phyloP scores from a whole-genome alignment of 345 rosid species.

The Citrus cavaleriei region DNA sequence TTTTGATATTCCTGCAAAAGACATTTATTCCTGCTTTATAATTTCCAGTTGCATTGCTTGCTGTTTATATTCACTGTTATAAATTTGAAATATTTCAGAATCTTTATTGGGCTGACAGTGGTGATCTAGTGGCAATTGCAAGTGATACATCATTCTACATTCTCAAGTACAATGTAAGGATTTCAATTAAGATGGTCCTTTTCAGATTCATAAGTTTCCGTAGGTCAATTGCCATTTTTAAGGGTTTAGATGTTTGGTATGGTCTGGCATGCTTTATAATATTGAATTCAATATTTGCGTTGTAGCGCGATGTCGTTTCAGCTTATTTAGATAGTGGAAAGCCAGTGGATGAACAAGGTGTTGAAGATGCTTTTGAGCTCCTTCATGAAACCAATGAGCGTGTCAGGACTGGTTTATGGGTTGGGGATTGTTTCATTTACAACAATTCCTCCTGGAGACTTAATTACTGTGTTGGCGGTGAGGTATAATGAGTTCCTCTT shows the following conservation, averaged over 20 bases:
- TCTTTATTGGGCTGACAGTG: slow-evolving; percentile 99
- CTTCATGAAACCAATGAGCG: slow-evolving; percentile 99
- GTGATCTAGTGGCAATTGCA: slow-evolving; percentile 95
- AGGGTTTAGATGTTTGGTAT: not conserved
- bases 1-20: not conserved
- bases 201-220: slow-evolving; percentile 6
- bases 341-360: slow-evolving; percentile 94
- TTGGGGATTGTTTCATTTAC: slow-evolving; percentile 99
- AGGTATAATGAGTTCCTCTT: slow-evolving; percentile 49
- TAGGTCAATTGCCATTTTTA: not conserved
- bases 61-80: not conserved
- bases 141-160: slow-evolving; percentile 97
- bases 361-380: slow-evolving; percentile 99
- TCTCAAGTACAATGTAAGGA: slow-evolving; percentile 83
- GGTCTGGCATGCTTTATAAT: not conserved
- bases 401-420: slow-evolving; percentile 98
- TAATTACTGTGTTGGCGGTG: slow-evolving; percentile 99
- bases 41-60: not conserved
- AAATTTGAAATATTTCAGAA: slow-evolving; percentile 52
- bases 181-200: slow-evolving; percentile 5
- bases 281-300: slow-evolving; percentile 23
- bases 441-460: slow-evolving; percentile 98
- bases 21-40: not conserved
- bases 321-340: slow-evolving; percentile 86
- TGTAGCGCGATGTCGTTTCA: slow-evolving; percentile 87